Evolutionary conservation across 306 rosid genomes (phyloP), one percentile per base, ranked within the genome.

Genomic region (Quercus cerris): DNA sequence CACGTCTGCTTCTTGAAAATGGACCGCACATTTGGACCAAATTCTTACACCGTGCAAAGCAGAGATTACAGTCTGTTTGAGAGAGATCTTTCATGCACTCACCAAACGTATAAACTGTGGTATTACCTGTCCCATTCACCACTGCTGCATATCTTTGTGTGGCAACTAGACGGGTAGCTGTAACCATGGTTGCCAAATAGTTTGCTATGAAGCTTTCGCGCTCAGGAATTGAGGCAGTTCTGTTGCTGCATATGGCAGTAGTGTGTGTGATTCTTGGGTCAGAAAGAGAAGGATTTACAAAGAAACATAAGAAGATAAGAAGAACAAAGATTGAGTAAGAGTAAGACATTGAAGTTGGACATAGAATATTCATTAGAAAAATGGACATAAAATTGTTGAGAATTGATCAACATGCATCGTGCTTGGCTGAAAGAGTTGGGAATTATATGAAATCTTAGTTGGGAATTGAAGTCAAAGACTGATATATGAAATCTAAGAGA

Each of bases 61-160:
- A 92, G 63, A 90, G n/a, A 80, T 90, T 69, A 77, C 97, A 92
- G 54, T 92, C 97, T 3, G 74, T 5, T 22, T 69, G 84, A 1
- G 90, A 76, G 17, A 92, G 91, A 77, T 92, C 94, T 15, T 30
- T 82, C 93, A 92, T 86, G 87, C 97, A 92, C 90, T 89, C 86
- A 0, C 89, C 93, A 27, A 89, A 82, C 6, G 95, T 85, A 49
- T 81, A 86, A 14, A 92, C 93, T 6, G 85, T 75, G 62, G 56
- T 18, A 81, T 84, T 90, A 2, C 80, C 83, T 1, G 90, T 69
- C 17, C 94, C 93, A 13, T 85, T 87, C 6, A 75, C 57, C 2
- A 77, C 87, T 20, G 85, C 75, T 0, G 87, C 97, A 57, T 54
- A 82, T 38, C 84, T 27, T 31, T 79, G 82, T 0, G 8, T 1